Conservation (phyloP, 495 filamentous ascomycete species). For the Collariella sp. region DNA sequence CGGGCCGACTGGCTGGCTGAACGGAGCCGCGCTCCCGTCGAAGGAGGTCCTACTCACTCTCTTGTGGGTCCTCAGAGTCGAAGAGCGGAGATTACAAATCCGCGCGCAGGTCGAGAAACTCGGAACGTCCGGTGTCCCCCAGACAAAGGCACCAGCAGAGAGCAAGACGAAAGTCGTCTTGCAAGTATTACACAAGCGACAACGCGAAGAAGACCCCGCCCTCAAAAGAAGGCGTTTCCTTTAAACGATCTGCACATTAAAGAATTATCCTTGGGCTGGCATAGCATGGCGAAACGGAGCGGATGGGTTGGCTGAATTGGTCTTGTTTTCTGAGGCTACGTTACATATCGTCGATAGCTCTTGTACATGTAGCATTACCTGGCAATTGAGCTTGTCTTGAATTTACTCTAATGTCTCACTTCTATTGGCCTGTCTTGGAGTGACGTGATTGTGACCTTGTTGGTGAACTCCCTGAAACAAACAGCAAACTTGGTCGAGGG, state of each 20-base stretch:
- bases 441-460: too few species aligned
- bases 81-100: slow-evolving; percentile 33
- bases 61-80: slow-evolving; percentile 43
- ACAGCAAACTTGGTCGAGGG: too few species aligned
- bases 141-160: slow-evolving; percentile 13
- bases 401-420: too few species aligned
- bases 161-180: slow-evolving; percentile 14
- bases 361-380: neutral
- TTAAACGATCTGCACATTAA: slow-evolving; percentile 15
- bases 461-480: too few species aligned
- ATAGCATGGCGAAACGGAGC: slow-evolving; percentile 4
- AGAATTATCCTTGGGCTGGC: slow-evolving; percentile 6
- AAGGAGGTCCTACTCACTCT: slow-evolving; percentile 45
- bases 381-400: neutral
- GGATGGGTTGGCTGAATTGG: neutral
- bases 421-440: too few species aligned
- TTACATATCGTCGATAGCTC: slow-evolving; percentile 10
- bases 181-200: slow-evolving; percentile 15
- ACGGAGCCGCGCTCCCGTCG: slow-evolving; percentile 40
- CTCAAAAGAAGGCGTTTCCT: slow-evolving; percentile 5
- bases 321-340: neutral
- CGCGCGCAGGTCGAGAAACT: slow-evolving; percentile 18
- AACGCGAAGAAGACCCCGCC: neutral
- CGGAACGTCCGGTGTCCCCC: slow-evolving; percentile 19
- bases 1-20: slow-evolving; percentile 34